phyloP scores from a whole-genome alignment of 73 alveolate genomes.

The Stentor coeruleus region DNA sequence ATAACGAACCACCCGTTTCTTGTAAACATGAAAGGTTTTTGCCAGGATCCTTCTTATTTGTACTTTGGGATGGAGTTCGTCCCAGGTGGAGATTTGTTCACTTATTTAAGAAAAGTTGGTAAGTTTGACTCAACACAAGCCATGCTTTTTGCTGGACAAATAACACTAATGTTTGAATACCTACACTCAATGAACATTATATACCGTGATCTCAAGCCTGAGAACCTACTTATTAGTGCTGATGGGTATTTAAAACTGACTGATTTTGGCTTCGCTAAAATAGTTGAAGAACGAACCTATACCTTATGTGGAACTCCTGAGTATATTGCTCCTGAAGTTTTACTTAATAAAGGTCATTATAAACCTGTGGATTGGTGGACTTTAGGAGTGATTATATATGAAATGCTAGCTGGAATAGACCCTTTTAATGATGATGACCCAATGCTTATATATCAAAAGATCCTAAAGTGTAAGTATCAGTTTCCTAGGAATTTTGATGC shows the following conservation, averaged over 20 bases:
- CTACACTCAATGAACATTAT: slow-evolving; percentile 42
- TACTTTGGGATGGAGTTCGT: slow-evolving; percentile 85
- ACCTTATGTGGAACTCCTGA: no score
- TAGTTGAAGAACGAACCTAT: slow-evolving; percentile 49
- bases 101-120: slow-evolving; percentile 72
- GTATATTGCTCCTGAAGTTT: no score
- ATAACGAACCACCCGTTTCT: slow-evolving; percentile 92
- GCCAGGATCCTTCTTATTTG: slow-evolving; percentile 76
- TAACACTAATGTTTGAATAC: slow-evolving; percentile 39
- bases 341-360: slow-evolving; percentile 80
- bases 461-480: slow-evolving; percentile 71
- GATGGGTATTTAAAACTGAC: slow-evolving; percentile 58
- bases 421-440: slow-evolving; percentile 96
- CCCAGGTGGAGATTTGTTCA: slow-evolving; percentile 96
- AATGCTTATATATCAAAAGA: slow-evolving; percentile 88
- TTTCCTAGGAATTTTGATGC: slow-evolving; percentile 76
- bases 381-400: slow-evolving; percentile 85
- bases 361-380: slow-evolving; percentile 97
- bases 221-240: slow-evolving; percentile 42
- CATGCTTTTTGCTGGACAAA: slow-evolving; percentile 42
- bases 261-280: slow-evolving; percentile 68
- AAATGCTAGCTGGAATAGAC: slow-evolving; percentile 77
- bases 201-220: slow-evolving; percentile 54
- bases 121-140: slow-evolving; percentile 45
- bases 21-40: slow-evolving; percentile 50